These are phyloP conservation scores for Eucalyptus viminalis DNA, from an alignment of 345 rosid species.

Conservation along the genomic window DNA sequence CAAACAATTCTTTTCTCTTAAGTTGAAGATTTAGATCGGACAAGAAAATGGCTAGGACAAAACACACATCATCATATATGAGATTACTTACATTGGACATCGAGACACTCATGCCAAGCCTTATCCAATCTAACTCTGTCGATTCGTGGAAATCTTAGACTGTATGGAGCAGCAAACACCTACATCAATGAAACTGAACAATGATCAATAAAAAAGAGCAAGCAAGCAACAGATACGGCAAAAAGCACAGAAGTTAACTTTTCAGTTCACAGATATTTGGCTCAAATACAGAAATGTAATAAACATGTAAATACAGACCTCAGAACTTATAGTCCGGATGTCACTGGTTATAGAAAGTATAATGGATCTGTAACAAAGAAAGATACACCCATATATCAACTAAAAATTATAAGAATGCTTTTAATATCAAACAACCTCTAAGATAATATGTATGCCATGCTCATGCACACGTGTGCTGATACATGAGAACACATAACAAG, in stretches of 20 bases:
- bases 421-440: background rate
- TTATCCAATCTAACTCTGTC: constrained; percentile 93
- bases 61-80: background rate
- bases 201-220: background rate
- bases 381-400: background rate
- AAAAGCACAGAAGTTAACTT: background rate
- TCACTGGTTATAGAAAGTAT: constrained; percentile 90
- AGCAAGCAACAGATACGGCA: background rate
- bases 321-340: constrained; percentile 88
- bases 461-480: background rate
- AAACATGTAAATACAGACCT: constrained; percentile 35
- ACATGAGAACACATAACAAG: background rate
- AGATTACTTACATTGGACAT: constrained; percentile 65
- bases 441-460: background rate
- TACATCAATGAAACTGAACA: constrained; percentile 1
- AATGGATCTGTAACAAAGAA: constrained; percentile 48
- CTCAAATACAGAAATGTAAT: background rate
- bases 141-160: constrained; percentile 95
- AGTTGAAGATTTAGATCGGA: background rate
- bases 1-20: background rate
- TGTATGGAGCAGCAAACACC: constrained; percentile 96
- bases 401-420: background rate
- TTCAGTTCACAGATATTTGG: background rate
- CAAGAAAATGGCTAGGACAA: background rate
- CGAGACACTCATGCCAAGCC: constrained; percentile 97